Evolutionary conservation across 1,139 yeast genomes (phyloP).

Genomic region (Neolecta irregularis): DNA sequence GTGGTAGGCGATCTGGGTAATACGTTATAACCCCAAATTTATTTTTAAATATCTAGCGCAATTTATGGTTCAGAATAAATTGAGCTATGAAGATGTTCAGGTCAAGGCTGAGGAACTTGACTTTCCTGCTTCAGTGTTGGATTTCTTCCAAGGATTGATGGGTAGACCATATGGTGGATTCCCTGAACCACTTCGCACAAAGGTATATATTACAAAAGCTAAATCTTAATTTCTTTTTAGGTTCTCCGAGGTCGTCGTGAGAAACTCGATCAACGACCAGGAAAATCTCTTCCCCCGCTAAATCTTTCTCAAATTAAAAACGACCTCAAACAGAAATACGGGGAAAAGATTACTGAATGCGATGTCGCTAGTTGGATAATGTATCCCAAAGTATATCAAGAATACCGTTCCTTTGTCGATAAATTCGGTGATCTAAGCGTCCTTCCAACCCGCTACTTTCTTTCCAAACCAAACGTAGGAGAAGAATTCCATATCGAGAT

Average conservation of each 20-base stretch:
- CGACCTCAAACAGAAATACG: slow-evolving; percentile 45
- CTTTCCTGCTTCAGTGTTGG: slow-evolving; percentile 96
- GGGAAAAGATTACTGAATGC: slow-evolving; percentile 52
- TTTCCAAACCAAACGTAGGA: slow-evolving; percentile 71
- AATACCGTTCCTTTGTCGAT: slow-evolving; percentile 55
- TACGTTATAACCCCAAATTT: neutral
- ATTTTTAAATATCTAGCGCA: slow-evolving; percentile 38
- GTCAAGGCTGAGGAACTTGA: slow-evolving; percentile 80
- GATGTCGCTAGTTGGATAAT: slow-evolving; percentile 91
- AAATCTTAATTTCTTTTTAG: too few relatives aligned
- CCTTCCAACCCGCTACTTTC: slow-evolving; percentile 78
- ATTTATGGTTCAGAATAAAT: slow-evolving; percentile 92
- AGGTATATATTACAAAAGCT: too few relatives aligned
- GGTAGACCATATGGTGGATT: slow-evolving; percentile 99
- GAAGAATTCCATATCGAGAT: slow-evolving; percentile 82
- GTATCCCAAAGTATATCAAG: slow-evolving; percentile 96
- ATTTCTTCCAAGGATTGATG: slow-evolving; percentile 97
- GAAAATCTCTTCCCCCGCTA: slow-evolving; percentile 69
- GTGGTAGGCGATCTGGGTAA: slow-evolving; percentile 78
- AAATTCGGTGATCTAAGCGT: slow-evolving; percentile 86
- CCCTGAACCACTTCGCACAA: slow-evolving; percentile 95
- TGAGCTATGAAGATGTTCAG: slow-evolving; percentile 67
- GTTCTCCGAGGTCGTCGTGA: slow-evolving; percentile 79
- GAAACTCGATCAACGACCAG: slow-evolving; percentile 80
- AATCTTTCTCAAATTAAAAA: slow-evolving; percentile 56